Evolutionary conservation across 495 filamentous ascomycete genomes (phyloP).

Genomic region (Aspergillus heteromorphus): DNA sequence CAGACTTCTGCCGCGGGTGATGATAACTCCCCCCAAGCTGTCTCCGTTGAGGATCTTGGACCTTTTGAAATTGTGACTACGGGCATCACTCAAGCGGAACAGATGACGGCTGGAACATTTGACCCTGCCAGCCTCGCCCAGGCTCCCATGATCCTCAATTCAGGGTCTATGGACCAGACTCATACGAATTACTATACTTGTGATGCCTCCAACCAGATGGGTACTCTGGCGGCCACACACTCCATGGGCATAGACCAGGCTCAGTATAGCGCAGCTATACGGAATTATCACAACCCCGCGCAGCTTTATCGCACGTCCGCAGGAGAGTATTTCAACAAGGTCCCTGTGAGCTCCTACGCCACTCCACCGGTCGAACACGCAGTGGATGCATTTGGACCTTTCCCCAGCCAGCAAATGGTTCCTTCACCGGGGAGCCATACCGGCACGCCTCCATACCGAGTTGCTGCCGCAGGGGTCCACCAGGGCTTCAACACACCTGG

Average conservation of each 20-base stretch:
- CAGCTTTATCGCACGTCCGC: not conserved
- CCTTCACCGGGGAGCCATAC: not conserved
- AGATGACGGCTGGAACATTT: not conserved
- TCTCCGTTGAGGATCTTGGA: not conserved
- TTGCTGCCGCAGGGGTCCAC: not conserved
- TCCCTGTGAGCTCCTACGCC: not conserved
- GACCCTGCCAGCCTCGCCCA: not conserved
- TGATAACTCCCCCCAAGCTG: not conserved
- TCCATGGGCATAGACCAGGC: not conserved
- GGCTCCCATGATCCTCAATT: not conserved
- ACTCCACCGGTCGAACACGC: not conserved
- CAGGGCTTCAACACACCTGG: not conserved
- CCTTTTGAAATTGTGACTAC: not conserved
- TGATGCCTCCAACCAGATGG: not conserved
- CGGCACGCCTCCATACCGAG: not conserved
- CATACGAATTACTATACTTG: not conserved
- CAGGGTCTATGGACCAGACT: not conserved
- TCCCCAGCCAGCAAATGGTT: not conserved
- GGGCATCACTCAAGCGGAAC: not conserved
- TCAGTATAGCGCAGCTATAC: not conserved
- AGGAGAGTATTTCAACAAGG: not conserved
- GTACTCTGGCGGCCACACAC: not conserved
- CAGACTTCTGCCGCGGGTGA: not conserved
- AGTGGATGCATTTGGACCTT: not conserved
- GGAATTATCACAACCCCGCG: not conserved